Evolutionary conservation across 805 yeast species (phyloP), one percentile per base, ranked within the genome.

Genomic region (Saccharomyces kudriavzevii): DNA sequence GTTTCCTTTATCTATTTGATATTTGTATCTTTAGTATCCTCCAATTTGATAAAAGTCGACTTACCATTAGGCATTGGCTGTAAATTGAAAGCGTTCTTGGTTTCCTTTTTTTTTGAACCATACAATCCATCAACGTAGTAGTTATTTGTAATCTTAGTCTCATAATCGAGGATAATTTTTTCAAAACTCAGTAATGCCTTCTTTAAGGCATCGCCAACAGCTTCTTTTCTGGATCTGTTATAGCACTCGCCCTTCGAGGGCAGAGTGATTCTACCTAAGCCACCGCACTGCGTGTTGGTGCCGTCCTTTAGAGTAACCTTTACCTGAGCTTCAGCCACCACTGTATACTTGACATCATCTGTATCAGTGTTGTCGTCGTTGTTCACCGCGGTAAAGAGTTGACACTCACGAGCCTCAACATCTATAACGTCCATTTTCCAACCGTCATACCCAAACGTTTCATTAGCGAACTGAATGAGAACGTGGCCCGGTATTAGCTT

Each of bases 131-230:
- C 68, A 6, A 60, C 64, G 59, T 72, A 73, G 56, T 68, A 70
- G 11, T 73, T 73, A 27, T 52, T 55, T 47, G 66, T 61, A 6
- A 70, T 59, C 51, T 65, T 71, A 1, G 53, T 52, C 50, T 72
- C 76, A 52, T 74, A 73, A 2, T 66, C 67, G 11, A 61, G 25
- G 3, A 73, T 60, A 1, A 87, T 83, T 59, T 84, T 81, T 40
- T 96, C 96, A 63, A 89, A 88, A 58, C 85, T 83, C 56, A 95
- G 74, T 51, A 91, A 73, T 13, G 92, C 84, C 49, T 94, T 74
- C 69, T 89, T 90, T 54, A 86, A 70, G 0, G 87, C 97, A 67
- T 87, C 91, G 0, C 91, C 86, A n/a, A 85, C 79, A 0, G 96
- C 94, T 61, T 87, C 94, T 61, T 89, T 87, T 66, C 82, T 84